A percentile compares a stretch with the other conserved stretches of the same genome.
phyloP scores from a whole-genome alignment of 768 basidiomycete genomes.

The Mycena filopes region DNA sequence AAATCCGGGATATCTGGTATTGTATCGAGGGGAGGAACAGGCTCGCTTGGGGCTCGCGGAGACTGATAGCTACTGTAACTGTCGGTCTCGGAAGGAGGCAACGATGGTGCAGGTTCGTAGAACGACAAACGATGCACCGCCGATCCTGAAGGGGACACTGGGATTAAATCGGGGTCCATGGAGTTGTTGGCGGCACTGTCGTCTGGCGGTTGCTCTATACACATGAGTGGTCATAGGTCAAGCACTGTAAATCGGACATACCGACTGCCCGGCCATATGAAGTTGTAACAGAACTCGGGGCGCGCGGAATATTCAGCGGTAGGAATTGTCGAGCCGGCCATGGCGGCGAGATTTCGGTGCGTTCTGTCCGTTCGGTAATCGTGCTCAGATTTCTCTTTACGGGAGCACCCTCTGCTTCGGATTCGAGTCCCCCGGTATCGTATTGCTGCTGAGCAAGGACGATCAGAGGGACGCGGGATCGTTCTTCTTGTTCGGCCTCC shows the following conservation, averaged over 20 bases:
- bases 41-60: slow-evolving; percentile 54
- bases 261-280: slow-evolving; percentile 75
- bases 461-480: slow-evolving; percentile 68
- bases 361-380: slow-evolving; percentile 76
- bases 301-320: slow-evolving; percentile 51
- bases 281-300: slow-evolving; percentile 56
- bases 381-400: slow-evolving; percentile 62
- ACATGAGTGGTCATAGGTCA: not conserved
- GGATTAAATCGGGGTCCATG: slow-evolving; percentile 66
- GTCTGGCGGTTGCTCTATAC: slow-evolving; percentile 21
- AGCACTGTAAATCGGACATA: slow-evolving; percentile 40
- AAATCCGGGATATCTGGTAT: slow-evolving; percentile 68
- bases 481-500: slow-evolving; percentile 41
- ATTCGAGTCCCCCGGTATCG: slow-evolving; percentile 43
- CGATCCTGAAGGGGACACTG: slow-evolving; percentile 74
- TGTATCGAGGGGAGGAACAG: slow-evolving; percentile 56
- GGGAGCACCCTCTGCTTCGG: slow-evolving; percentile 45
- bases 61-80: slow-evolving; percentile 48
- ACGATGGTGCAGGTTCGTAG: slow-evolving; percentile 67
- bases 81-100: slow-evolving; percentile 55
- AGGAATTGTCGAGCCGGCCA: slow-evolving; percentile 55
- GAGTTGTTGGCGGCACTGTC: slow-evolving; percentile 33
- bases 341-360: slow-evolving; percentile 65
- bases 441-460: slow-evolving; percentile 68
- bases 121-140: slow-evolving; percentile 70